Percentiles rank a stretch among this genome's conserved stretches.
These are phyloP conservation scores for Nigrospora osmanthi DNA, from an alignment of 2,329 filamentous ascomycete genomes.

Conservation along the genomic window DNA sequence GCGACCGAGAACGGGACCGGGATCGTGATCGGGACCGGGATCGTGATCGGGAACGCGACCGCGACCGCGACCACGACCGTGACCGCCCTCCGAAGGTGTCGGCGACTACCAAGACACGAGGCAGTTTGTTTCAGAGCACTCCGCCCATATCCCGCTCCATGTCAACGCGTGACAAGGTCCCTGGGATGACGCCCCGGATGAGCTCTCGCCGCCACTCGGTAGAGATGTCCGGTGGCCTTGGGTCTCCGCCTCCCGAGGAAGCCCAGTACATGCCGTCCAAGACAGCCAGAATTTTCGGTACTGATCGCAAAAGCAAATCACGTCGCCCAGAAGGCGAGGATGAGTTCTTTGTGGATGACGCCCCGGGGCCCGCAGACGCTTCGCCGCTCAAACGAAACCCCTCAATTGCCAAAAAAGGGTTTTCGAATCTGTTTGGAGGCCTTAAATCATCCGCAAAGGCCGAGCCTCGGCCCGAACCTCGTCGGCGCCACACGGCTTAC, in stretches of 20 bases:
- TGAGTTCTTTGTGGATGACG: conserved; percentile 49
- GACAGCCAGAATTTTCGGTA: conserved; percentile 69
- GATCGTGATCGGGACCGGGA: conserved; percentile 27
- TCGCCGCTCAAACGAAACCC: conserved; percentile 51
- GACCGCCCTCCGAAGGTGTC: conserved; percentile 29
- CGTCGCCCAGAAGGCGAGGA: conserved; percentile 34
- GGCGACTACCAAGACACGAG: conserved; percentile 45
- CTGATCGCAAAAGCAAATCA: conserved; percentile 42
- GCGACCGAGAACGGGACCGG: conserved; percentile 25
- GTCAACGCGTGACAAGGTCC: conserved; percentile 58
- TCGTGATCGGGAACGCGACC: conserved; percentile 7
- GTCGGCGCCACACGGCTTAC: conserved; percentile 41
- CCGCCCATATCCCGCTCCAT: conserved; percentile 62
- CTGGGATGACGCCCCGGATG: conserved; percentile 45
- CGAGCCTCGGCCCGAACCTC: conserved; percentile 33
- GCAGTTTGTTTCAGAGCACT: conserved; percentile 61
- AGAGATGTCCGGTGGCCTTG: conserved; percentile 56
- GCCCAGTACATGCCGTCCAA: conserved; percentile 60
- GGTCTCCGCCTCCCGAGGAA: conserved; percentile 67
- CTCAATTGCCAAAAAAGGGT: conserved; percentile 53
- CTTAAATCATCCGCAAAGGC: conserved; percentile 36
- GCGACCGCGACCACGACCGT: conserved; percentile 36
- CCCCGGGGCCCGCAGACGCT: conserved; percentile 35
- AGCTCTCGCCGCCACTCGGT: conserved; percentile 62
- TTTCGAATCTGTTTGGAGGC: conserved; percentile 56